Base-by-base conservation (phyloP, 257 asterid species). In the Buddleja alternifolia region DNA sequence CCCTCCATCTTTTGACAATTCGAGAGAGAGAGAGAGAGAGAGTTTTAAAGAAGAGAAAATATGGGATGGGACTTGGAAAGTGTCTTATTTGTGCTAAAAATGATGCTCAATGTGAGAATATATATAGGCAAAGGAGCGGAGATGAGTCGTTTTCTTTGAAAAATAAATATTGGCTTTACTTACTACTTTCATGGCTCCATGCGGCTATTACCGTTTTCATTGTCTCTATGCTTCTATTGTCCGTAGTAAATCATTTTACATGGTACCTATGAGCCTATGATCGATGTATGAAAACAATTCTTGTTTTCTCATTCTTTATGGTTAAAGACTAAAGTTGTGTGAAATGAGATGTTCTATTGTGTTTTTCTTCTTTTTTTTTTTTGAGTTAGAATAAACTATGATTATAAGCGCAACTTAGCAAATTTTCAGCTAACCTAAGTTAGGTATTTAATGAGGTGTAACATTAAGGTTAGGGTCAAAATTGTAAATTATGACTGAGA, bases 91-190 rank as follows among this genome's bases (percentile, higher is more conserved):
- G 61, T 72, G 54, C 40, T 52, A 9, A 46, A 68, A 52, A 46
- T 56, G 45, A 19, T 54, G 68, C 29, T 60, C 41, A 37, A 23
- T 6, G 9, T n/a, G 52, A 24, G 12, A 17, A 58, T 65, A 66
- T 73, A 75, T 75, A 75, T 69, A 69, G 53, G 58, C 48, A 5
- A 7, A 54, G 57, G 51, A 46, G 21, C 8, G 53, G 42, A 46
- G 39, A 7, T 17, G 57, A 70, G 71, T 46, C 53, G 80, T 29
- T 69, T 67, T 53, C 67, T 55, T 69, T 69, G 75, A 68, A 44
- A 17, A 60, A 61, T 10, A 9, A 4, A 3, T 50, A 50, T 50
- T 66, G 62, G 32, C 36, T 24, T 16, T 10, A 15, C 36, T 16
- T 10, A 15, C 36, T 8, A 60, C 1, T 39, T 29, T 1, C 5